Base-by-base conservation (phyloP, 1,284 basidiomycete genomes). In the Sphaerobolus stellatus region DNA sequence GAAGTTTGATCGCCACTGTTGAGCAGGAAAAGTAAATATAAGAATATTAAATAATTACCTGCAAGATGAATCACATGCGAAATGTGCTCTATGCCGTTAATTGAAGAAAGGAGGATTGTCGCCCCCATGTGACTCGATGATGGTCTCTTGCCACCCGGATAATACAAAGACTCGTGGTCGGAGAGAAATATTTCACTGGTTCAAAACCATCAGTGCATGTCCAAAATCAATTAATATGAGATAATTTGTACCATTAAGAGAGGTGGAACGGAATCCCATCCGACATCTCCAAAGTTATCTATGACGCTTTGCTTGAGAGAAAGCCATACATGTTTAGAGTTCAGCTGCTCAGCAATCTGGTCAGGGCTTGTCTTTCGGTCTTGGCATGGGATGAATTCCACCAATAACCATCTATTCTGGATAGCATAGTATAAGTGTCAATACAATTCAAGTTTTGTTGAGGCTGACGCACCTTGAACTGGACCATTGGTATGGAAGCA, bases 131-230 rank as follows among this genome's bases (percentile, higher is more conserved):
- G 46, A 84, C 79, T 11, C 76, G 78, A 61, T 90, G 81, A 52
- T 87, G 85, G 52, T 91, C 89, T 46, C 90, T 73, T 18, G 83
- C 85, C 27, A 90, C 87, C 25, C 89, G 84, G 44, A 92, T 78
- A 62, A 92, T 91, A 62, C 85, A 89, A 0, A 91, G 73, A 59
- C 83, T 82, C 8, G 88, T 92, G n/a, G 77, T 81, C 0, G 88
- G 86, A 0, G 90, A 91, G 63, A 83, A 90, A 63, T 92, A 92
- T 67, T 90, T 92, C 56, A 92, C 89, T 91, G 24, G 33, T n/a
- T 16, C 36, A 31, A 27, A 22, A 22, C n/a, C n/a, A n/a, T 25
- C 34, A 24, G 30, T 13, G 16, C 43, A 33, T n/a, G n/a, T n/a
- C n/a, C n/a, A n/a, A n/a, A n/a, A n/a, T n/a, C n/a, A n/a, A n/a